These are phyloP conservation scores for Nymphaea thermarum DNA, from an alignment of 164 flowering plant genomes.

Conservation along the genomic window DNA sequence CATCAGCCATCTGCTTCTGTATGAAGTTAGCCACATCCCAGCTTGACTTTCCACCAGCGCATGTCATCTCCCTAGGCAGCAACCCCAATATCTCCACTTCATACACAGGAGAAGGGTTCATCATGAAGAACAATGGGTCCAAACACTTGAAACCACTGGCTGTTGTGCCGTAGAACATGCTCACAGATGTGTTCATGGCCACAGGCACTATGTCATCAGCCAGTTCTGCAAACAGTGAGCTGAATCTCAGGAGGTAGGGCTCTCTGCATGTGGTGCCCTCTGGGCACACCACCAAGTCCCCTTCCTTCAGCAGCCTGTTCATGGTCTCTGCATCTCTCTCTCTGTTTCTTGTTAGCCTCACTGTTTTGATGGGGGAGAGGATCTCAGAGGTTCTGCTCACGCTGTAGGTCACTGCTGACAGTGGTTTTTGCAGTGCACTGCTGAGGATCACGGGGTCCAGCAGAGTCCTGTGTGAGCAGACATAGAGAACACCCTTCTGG, in stretches of 20 bases:
- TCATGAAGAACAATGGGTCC: conserved; percentile 73
- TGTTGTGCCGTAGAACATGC: conserved; percentile 84
- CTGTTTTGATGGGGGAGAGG: conserved; percentile 62
- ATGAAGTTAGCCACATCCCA: conserved; percentile 65
- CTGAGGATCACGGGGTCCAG: conserved; percentile 64
- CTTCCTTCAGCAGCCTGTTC: conserved; percentile 47
- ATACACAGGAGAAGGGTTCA: conserved; percentile 72
- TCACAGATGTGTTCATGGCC: conserved; percentile 48
- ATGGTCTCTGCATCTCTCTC: conserved; percentile 46
- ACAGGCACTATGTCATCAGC: conserved; percentile 83
- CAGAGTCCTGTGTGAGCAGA: conserved; percentile 69
- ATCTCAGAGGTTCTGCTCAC: conserved; percentile 65
- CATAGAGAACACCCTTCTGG: conserved; percentile 51
- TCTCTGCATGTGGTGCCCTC: conserved; percentile 96
- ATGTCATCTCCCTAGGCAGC: conserved; percentile 45
- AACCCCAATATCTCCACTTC: conserved; percentile 41
- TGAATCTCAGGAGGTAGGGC: conserved; percentile 75
- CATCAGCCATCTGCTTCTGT: conserved; percentile 48
- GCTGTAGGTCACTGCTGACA: conserved; percentile 82
- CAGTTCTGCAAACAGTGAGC: conserved; percentile 72
- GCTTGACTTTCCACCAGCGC: conserved; percentile 50
- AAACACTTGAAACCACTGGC: conserved; percentile 78
- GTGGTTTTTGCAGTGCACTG: conserved; percentile 22
- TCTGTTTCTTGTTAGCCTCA: conserved; percentile 62
- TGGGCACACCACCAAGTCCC: conserved; percentile 81